phyloP scores from a whole-genome alignment of 331 rosid genomes.

The Quercus phellos region DNA sequence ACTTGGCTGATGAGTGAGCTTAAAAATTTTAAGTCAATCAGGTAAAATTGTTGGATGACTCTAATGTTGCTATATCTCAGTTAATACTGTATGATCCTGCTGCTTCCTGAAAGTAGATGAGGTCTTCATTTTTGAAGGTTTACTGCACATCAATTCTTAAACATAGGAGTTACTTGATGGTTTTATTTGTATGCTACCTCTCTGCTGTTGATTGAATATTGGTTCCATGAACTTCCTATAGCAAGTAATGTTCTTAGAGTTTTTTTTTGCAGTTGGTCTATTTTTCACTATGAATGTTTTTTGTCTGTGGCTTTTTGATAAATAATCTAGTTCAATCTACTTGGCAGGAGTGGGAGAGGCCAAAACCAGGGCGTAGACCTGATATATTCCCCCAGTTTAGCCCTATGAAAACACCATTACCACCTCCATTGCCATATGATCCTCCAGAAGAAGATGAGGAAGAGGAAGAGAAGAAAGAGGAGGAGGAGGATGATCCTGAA shows the following conservation, averaged over 20 bases:
- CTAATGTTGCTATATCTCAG: neutral
- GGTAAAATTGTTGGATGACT: neutral
- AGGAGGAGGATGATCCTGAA: conserved; percentile 66
- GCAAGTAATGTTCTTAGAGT: neutral
- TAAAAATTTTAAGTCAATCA: neutral
- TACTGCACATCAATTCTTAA: neutral
- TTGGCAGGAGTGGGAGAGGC: conserved; percentile 80
- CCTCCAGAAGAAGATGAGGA: conserved; percentile 87
- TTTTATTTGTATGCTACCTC: neutral
- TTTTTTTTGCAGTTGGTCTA: neutral
- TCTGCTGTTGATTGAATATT: no score
- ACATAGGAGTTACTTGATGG: neutral
- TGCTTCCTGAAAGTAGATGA: neutral
- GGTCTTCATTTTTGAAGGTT: neutral
- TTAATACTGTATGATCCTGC: neutral
- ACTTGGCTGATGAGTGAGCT: neutral
- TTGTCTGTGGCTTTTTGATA: neutral
- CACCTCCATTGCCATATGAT: conserved; percentile 73
- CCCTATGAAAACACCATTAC: conserved; percentile 87
- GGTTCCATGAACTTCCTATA: neutral
- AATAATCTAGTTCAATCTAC: neutral
- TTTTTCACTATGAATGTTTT: neutral
- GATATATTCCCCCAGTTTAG: conserved; percentile 90
- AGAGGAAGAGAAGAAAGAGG: conserved; percentile 65
- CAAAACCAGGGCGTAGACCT: conserved; percentile 79